Conservation (phyloP, 441 rosid species). For the Erysimum cheiri region DNA sequence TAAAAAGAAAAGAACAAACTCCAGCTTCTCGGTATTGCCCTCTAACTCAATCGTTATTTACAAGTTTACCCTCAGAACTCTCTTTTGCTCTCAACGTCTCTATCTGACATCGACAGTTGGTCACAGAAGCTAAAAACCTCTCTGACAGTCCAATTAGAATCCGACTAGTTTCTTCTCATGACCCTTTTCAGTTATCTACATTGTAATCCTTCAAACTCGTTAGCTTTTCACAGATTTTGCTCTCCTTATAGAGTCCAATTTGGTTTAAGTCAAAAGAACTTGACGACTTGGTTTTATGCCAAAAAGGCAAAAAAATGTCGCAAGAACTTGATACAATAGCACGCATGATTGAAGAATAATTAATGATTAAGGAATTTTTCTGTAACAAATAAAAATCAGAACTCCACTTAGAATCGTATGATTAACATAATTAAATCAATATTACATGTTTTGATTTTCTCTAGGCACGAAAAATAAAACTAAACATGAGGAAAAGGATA, state of each 20-base stretch:
- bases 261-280: too few species aligned
- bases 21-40: slow-evolving; percentile 41
- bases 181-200: slow-evolving; percentile 34
- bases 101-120: neutral
- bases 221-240: slow-evolving; percentile 20
- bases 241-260: slow-evolving; percentile 7
- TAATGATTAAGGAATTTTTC: too few species aligned
- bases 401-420: too few species aligned
- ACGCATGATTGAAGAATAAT: too few species aligned
- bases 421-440: too few species aligned
- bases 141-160: slow-evolving; percentile 32
- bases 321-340: too few species aligned
- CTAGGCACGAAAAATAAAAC: too few species aligned
- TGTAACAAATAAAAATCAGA: too few species aligned
- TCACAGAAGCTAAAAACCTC: slow-evolving; percentile 12
- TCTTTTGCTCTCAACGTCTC: neutral
- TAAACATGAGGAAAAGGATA: too few species aligned
- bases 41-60: slow-evolving; percentile 17
- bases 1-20: slow-evolving; percentile 31
- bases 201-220: slow-evolving; percentile 27
- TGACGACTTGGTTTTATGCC: too few species aligned
- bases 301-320: too few species aligned
- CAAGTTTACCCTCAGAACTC: slow-evolving; percentile 33
- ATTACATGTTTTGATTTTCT: too few species aligned
- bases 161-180: slow-evolving; percentile 37